Percentiles rank a stretch among this genome's conserved stretches.
Evolutionary conservation across 257 asterid genomes (phyloP).

Genomic region (Primulina tabacum): DNA sequence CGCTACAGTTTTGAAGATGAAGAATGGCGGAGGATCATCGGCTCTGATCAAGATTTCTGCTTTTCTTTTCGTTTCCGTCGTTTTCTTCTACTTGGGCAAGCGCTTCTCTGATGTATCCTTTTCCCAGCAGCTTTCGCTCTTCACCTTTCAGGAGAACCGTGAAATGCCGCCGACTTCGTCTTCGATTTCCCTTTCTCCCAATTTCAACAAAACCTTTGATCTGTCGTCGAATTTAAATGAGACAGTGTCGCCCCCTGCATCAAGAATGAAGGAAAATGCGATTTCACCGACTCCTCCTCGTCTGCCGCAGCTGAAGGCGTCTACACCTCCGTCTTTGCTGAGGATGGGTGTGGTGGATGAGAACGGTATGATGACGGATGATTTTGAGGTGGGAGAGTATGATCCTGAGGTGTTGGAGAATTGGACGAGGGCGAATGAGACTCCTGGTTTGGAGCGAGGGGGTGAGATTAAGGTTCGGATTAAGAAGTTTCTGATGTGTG

Average conservation of each 20-base stretch:
- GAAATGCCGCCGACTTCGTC: neutral
- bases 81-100: neutral
- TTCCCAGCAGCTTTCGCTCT: neutral
- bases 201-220: neutral
- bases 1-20: neutral
- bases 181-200: neutral
- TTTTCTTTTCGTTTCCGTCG: neutral
- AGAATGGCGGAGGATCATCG: neutral
- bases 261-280: neutral
- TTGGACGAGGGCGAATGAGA: slow-evolving; percentile 37
- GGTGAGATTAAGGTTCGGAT: neutral
- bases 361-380: slow-evolving; percentile 53
- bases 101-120: neutral
- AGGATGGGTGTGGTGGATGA: slow-evolving; percentile 45
- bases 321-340: slow-evolving; percentile 18
- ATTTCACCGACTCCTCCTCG: neutral
- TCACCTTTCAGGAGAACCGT: neutral
- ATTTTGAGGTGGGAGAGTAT: slow-evolving; percentile 40
- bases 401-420: slow-evolving; percentile 25
- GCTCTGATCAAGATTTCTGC: neutral
- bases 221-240: neutral
- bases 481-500: slow-evolving; percentile 49
- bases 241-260: neutral
- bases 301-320: slow-evolving; percentile 10
- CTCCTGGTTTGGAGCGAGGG: neutral